Conservation (phyloP, 306 rosid species). For the Pterocarpus macrocarpus region DNA sequence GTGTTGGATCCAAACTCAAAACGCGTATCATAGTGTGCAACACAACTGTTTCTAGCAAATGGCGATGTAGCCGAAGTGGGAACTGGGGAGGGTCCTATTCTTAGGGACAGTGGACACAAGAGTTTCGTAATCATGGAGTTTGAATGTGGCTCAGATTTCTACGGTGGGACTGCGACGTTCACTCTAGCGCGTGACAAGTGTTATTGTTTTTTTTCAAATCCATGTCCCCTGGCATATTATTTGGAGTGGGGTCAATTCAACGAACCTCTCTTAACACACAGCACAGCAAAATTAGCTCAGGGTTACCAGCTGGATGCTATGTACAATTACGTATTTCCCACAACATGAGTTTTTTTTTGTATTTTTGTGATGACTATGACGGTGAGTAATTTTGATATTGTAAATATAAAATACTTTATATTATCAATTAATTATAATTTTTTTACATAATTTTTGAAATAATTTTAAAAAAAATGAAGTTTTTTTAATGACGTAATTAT, state of each 20-base stretch:
- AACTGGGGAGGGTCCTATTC: slow-evolving; percentile 9
- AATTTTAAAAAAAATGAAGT: too few relatives aligned
- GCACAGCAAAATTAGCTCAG: not conserved
- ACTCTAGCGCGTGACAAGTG: not conserved
- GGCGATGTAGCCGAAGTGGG: slow-evolving; percentile 10
- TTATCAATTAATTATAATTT: too few relatives aligned
- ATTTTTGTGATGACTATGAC: not conserved
- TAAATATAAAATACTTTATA: too few relatives aligned
- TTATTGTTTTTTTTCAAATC: not conserved
- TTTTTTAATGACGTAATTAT: too few relatives aligned
- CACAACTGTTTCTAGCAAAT: not conserved
- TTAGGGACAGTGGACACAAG: not conserved
- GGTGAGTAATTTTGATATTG: too few relatives aligned
- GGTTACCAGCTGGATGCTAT: slow-evolving; percentile 8
- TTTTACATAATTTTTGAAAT: too few relatives aligned
- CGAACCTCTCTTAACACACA: not conserved
- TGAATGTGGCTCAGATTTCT: slow-evolving; percentile 22
- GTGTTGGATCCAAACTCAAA: not conserved
- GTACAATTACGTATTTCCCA: slow-evolving; percentile 9
- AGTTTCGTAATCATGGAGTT: slow-evolving; percentile 12
- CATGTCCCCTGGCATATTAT: not conserved
- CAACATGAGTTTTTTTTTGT: not conserved
- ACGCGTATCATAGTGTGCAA: slow-evolving; percentile 21
- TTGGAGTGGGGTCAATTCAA: slow-evolving; percentile 25
- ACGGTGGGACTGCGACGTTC: slow-evolving; percentile 27